Percentiles rank a stretch among this genome's conserved stretches.
Conservation (phyloP, 768 basidiomycete genomes). For the Pleurotus salmoneostramineus region DNA sequence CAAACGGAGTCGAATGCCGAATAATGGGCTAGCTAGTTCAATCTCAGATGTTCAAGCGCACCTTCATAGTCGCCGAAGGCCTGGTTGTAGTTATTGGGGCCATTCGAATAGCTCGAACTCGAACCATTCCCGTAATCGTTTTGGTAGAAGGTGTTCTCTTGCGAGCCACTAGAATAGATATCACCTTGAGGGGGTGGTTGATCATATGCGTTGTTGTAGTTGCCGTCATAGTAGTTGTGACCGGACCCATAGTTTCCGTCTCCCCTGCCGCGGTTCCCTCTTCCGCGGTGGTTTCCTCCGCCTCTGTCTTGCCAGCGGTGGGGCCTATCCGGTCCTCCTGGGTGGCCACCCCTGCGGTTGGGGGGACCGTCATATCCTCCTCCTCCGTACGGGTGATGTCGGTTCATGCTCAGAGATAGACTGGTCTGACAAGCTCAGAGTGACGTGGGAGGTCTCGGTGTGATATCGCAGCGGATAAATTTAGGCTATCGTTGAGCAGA, state of each 20-base stretch:
- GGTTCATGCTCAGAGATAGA: slow-evolving; percentile 60
- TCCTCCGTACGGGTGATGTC: slow-evolving; percentile 83
- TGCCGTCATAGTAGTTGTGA: slow-evolving; percentile 53
- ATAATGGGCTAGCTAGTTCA: slow-evolving; percentile 32
- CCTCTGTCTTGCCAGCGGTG: slow-evolving; percentile 59
- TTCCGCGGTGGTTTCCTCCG: slow-evolving; percentile 42
- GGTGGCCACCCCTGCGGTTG: slow-evolving; percentile 61
- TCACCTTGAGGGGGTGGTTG: slow-evolving; percentile 62
- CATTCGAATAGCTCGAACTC: slow-evolving; percentile 42
- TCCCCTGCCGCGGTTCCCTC: slow-evolving; percentile 54
- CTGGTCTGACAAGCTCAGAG: slow-evolving; percentile 6
- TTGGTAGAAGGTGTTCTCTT: slow-evolving; percentile 70
- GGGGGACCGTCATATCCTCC: slow-evolving; percentile 47
- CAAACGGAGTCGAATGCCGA: slow-evolving; percentile 18
- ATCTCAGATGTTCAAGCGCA: slow-evolving; percentile 75
- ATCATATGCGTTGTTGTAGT: slow-evolving; percentile 55
- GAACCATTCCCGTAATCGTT: slow-evolving; percentile 54
- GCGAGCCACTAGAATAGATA: slow-evolving; percentile 58
- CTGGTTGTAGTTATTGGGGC: slow-evolving; percentile 43
- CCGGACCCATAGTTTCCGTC: slow-evolving; percentile 29
- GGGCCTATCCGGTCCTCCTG: slow-evolving; percentile 69
- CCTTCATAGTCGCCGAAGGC: slow-evolving; percentile 73
- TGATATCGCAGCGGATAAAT: neutral
- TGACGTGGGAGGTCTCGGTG: neutral
- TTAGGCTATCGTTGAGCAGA: neutral